phyloP scores from a whole-genome alignment of 441 rosid genomes.

The Pelargonium fulgidum region DNA sequence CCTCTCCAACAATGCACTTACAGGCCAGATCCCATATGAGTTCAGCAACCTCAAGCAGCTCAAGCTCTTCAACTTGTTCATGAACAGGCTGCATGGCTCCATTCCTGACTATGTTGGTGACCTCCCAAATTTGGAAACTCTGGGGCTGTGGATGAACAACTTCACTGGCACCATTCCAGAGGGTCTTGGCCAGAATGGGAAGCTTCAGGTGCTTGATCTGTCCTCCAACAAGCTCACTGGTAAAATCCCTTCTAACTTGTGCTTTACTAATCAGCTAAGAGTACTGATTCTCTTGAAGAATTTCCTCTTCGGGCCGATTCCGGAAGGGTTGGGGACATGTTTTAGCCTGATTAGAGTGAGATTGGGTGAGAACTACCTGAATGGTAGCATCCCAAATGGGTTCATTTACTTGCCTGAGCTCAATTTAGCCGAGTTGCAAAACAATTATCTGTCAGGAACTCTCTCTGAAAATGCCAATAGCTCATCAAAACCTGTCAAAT shows the following conservation, averaged over 20 bases:
- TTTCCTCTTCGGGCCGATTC: constrained; percentile 42
- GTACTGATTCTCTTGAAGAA: constrained; percentile 36
- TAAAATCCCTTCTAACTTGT: constrained; percentile 32
- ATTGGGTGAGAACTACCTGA: constrained; percentile 46
- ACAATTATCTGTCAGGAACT: constrained; percentile 38
- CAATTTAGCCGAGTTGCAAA: constrained; percentile 37
- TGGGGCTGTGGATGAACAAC: constrained; percentile 46
- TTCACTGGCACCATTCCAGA: constrained; percentile 43
- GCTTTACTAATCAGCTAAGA: constrained; percentile 30
- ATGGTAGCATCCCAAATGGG: constrained; percentile 41
- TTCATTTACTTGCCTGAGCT: constrained; percentile 44
- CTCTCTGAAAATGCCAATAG: constrained; percentile 43
- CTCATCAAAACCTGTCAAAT: constrained; percentile 33
- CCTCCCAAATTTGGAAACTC: constrained; percentile 33
- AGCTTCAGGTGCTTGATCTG: constrained; percentile 38
- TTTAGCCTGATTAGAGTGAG: constrained; percentile 37
- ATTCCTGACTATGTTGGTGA: constrained; percentile 39
- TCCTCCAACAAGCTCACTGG: constrained; percentile 55
- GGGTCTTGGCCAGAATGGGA: constrained; percentile 39
- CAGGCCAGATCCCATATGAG: constrained; percentile 41
- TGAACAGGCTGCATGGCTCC: constrained; percentile 45
- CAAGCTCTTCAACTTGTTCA: constrained; percentile 42
- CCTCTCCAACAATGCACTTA: constrained; percentile 41
- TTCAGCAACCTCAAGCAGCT: constrained; percentile 34
- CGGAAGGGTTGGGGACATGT: constrained; percentile 36